Base-by-base conservation (phyloP, 2,329 filamentous ascomycete genomes). In the Exophiala xenobiotica region DNA sequence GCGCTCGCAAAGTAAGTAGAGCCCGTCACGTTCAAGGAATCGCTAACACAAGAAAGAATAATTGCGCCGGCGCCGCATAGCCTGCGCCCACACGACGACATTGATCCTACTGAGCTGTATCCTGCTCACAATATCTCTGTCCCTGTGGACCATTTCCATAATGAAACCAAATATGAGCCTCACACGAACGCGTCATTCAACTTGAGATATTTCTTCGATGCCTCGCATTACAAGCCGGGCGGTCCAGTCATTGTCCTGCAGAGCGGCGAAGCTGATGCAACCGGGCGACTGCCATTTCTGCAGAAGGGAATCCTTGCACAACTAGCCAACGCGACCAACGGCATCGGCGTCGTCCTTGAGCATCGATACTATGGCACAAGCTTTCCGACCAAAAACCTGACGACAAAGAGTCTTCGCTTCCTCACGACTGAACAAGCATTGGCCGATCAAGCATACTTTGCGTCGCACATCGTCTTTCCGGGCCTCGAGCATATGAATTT, bases 311-410 rank as follows among this genome's bases (percentile, higher is more conserved):
- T 95, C 46, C 75, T 89, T 0, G 77, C 83, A 27, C 78, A 88
- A 58, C 75, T 95, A 14, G 79, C 85, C 3, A 73, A 85, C 60
- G 86, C 85, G 1, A 88, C 86, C 0, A 74, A 83, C 50, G 90
- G 90, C 1, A 71, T 95, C 20, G 88, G 85, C 2, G 86, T 95
- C 2, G 80, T 95, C 40, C 78, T 95, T 2, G 90, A 95, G 71
- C 90, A 95, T 64, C 82, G 90, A 23, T 95, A 95, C 74, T 95
- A 95, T 64, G 90, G 90, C 49, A 77, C 76, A 9, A 91, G 87
- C 65, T 83, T 85, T 48, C 88, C 89, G 0, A 80, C 81, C 0
- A 67, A 76, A 1, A 78, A 91, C 62, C 74, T 92, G 16, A 78
- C 78, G 0, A 85, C 82, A 0, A 72, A 87, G 64, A 91, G 81